phyloP scores from a whole-genome alignment of 2,329 filamentous ascomycete genomes.

The Albifimbria verrucaria region DNA sequence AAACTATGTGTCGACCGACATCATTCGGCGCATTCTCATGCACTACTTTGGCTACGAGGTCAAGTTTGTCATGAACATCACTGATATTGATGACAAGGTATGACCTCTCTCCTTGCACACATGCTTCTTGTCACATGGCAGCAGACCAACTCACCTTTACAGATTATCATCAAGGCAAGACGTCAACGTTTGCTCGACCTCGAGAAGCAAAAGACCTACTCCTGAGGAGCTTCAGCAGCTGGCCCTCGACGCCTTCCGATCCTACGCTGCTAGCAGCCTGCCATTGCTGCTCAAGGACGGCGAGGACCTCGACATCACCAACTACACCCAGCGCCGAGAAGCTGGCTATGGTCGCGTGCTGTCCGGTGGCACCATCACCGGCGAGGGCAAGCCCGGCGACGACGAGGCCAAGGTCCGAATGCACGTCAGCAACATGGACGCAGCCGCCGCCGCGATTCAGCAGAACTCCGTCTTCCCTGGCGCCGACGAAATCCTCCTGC shows the following conservation, averaged over 20 bases:
- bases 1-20: slow-evolving; percentile 90
- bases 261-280: slow-evolving; percentile 54
- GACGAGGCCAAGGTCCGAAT: slow-evolving; percentile 86
- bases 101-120: slow-evolving; percentile 8
- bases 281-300: slow-evolving; percentile 46
- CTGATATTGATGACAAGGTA: slow-evolving; percentile 76
- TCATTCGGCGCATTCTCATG: slow-evolving; percentile 76
- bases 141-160: slow-evolving; percentile 9
- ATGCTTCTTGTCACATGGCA: slow-evolving; percentile 10
- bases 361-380: slow-evolving; percentile 51
- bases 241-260: slow-evolving; percentile 49
- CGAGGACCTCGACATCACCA: slow-evolving; percentile 42
- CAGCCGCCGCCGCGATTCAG: slow-evolving; percentile 47
- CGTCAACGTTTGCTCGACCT: slow-evolving; percentile 79
- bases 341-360: slow-evolving; percentile 52
- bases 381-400: slow-evolving; percentile 64
- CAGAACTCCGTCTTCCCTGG: slow-evolving; percentile 50
- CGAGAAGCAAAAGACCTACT: slow-evolving; percentile 66
- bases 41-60: slow-evolving; percentile 83
- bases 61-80: slow-evolving; percentile 91
- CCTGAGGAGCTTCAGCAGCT: slow-evolving; percentile 45
- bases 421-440: slow-evolving; percentile 67
- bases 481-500: slow-evolving; percentile 67
- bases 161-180: slow-evolving; percentile 62
- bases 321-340: slow-evolving; percentile 49